Percentiles rank a stretch among this genome's conserved stretches.
These are phyloP conservation scores for Pseudogymnoascus sp. DNA, from an alignment of 2,329 filamentous ascomycete species.

Conservation along the genomic window DNA sequence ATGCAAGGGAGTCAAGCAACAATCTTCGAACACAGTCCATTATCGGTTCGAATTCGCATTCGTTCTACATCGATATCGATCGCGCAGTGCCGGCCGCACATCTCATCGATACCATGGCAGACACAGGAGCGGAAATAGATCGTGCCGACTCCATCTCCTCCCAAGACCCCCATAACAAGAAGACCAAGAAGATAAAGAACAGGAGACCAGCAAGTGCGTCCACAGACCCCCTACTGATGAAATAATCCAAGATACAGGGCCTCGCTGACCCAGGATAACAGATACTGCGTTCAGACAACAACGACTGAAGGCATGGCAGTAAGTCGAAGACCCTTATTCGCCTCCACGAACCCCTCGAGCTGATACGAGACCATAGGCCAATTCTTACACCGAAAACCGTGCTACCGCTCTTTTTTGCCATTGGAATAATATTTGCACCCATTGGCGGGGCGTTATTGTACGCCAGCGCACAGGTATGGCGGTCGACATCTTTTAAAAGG, in stretches of 20 bases:
- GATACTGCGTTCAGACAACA: constrained; percentile 97
- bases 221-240: not conserved
- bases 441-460: constrained; percentile 82
- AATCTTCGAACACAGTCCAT: not conserved
- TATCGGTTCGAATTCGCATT: not conserved
- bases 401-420: constrained; percentile 79
- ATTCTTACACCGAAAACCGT: constrained; percentile 94
- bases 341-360: not conserved
- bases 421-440: constrained; percentile 87
- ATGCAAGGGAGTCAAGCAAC: constrained; percentile 2
- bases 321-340: constrained; percentile 32
- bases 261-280: constrained; percentile 30
- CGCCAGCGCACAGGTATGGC: constrained; percentile 68
- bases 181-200: constrained; percentile 78
- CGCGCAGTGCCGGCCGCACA: constrained; percentile 3
- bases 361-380: constrained; percentile 46
- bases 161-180: constrained; percentile 42
- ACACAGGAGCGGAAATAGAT: constrained; percentile 19
- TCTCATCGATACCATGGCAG: constrained; percentile 20
- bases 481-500: not conserved
- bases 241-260: constrained; percentile 18
- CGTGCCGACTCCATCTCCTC: constrained; percentile 44
- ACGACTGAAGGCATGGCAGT: constrained; percentile 98
- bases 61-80: not conserved
- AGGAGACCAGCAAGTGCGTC: constrained; percentile 78